A percentile compares a stretch with the other conserved stretches of the same genome.
These are phyloP conservation scores for Clavariopsis aquatica DNA, from an alignment of 495 filamentous ascomycete genomes.

Conservation along the genomic window DNA sequence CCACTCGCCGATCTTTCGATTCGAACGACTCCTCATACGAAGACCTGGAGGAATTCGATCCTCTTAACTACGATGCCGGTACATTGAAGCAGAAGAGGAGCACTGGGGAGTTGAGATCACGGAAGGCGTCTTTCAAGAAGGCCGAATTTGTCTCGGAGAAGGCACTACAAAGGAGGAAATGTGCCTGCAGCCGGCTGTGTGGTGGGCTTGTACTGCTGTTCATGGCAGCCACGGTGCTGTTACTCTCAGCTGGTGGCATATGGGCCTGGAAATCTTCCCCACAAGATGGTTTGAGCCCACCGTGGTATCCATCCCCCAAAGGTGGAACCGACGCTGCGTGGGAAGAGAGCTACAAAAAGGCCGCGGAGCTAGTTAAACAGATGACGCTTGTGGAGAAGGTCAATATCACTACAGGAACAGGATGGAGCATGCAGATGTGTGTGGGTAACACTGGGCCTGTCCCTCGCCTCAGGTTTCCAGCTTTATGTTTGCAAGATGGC, in stretches of 20 bases:
- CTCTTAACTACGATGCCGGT: slow-evolving; percentile 43
- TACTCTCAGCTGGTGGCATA: slow-evolving; percentile 44
- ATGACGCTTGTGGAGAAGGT: slow-evolving; percentile 94
- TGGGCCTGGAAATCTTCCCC: slow-evolving; percentile 45
- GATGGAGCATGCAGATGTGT: slow-evolving; percentile 87
- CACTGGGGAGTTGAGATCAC: slow-evolving; percentile 19
- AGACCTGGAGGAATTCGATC: slow-evolving; percentile 46
- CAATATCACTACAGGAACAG: slow-evolving; percentile 89
- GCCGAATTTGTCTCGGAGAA: slow-evolving; percentile 18
- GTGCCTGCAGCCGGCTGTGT: slow-evolving; percentile 39
- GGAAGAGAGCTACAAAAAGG: slow-evolving; percentile 80
- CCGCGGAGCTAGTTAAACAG: slow-evolving; percentile 69
- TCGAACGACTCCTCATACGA: slow-evolving; percentile 38
- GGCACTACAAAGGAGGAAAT: slow-evolving; percentile 10
- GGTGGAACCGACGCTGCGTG: slow-evolving; percentile 76
- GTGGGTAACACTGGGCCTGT: slow-evolving; percentile 75
- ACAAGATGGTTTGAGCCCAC: slow-evolving; percentile 57
- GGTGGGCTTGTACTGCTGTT: slow-evolving; percentile 42
- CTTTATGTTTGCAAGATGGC: slow-evolving; percentile 87
- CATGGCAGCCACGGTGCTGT: slow-evolving; percentile 37
- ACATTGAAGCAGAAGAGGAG: slow-evolving; percentile 37
- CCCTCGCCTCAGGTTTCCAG: slow-evolving; percentile 68
- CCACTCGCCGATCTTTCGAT: slow-evolving; percentile 35
- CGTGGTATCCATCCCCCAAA: slow-evolving; percentile 81
- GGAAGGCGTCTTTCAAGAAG: slow-evolving; percentile 27